Evolutionary conservation across 2,329 filamentous ascomycete genomes (phyloP).

Genomic region (Fonsecaea pedrosoi): DNA sequence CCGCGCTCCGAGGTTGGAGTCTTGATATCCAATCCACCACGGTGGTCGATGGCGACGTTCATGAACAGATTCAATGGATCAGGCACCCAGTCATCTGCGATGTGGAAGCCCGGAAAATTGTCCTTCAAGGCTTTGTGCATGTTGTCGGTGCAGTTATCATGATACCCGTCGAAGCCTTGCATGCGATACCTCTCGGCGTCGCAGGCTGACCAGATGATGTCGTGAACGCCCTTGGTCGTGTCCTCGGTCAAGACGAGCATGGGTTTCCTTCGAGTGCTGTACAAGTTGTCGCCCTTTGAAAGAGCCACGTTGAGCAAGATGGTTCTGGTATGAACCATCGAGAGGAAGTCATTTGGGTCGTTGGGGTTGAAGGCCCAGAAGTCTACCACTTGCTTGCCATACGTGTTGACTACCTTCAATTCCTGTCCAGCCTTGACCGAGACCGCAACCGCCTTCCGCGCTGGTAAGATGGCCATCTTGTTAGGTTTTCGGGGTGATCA

Average conservation of each 20-base stretch:
- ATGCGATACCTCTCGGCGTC: conserved; percentile 49
- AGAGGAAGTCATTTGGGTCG: conserved; percentile 40
- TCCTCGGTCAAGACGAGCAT: conserved; percentile 49
- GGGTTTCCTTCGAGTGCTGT: conserved; percentile 48
- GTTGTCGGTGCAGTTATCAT: conserved; percentile 52
- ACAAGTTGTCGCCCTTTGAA: conserved; percentile 45
- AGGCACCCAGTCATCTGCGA: conserved; percentile 42
- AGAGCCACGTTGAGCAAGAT: conserved; percentile 43
- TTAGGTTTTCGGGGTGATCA: neutral
- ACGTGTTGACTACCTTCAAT: conserved; percentile 56
- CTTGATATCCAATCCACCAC: conserved; percentile 39
- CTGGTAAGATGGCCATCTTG: conserved; percentile 46
- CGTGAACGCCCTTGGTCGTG: conserved; percentile 49
- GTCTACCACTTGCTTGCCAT: conserved; percentile 59
- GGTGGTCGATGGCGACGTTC: conserved; percentile 47
- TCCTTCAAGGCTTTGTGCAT: conserved; percentile 45
- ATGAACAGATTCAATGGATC: conserved; percentile 54
- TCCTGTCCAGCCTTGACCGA: conserved; percentile 48
- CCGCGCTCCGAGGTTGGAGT: conserved; percentile 45
- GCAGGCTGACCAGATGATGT: conserved; percentile 52
- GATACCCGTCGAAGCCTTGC: conserved; percentile 45
- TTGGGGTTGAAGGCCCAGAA: conserved; percentile 57
- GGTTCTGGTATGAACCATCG: conserved; percentile 51
- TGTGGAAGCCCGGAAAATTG: conserved; percentile 28
- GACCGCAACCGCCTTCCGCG: conserved; percentile 52